Evolutionary conservation across 2,329 filamentous ascomycete species (phyloP).

Genomic region (Paracamarosporium sp.): DNA sequence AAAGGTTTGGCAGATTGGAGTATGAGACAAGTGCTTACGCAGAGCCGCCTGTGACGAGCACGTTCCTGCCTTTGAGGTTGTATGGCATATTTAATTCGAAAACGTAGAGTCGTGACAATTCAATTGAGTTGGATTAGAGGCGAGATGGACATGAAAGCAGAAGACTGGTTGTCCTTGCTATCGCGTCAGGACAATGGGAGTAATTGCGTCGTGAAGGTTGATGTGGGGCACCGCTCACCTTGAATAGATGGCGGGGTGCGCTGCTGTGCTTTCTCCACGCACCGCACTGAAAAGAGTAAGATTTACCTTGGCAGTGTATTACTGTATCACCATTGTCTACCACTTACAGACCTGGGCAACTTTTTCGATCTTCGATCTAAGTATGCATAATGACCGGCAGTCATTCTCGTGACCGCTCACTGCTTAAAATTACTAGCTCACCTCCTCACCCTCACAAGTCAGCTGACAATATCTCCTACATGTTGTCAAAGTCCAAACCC

Average conservation of each 20-base stretch:
- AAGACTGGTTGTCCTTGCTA: not conserved
- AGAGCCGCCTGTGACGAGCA: conserved; percentile 70
- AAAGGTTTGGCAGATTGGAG: not conserved
- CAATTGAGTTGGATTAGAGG: not conserved
- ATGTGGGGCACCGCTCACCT: conserved; percentile 4
- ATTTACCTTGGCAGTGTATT: not conserved
- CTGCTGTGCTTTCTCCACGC: not conserved
- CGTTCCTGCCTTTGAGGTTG: conserved; percentile 65
- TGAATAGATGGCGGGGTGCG: not conserved
- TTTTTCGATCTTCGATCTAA: not conserved
- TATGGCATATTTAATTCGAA: conserved; percentile 63
- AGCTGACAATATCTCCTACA: conserved; percentile 13
- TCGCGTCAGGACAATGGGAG: too few relatives aligned
- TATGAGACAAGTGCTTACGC: conserved; percentile 53
- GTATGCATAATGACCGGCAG: not conserved
- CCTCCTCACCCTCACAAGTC: not conserved
- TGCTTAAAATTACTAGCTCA: too few relatives aligned
- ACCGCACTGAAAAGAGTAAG: not conserved
- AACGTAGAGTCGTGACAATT: not conserved
- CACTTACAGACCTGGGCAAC: not conserved
- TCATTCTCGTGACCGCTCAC: too few relatives aligned
- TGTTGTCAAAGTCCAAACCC: conserved; percentile 51
- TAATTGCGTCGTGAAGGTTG: not conserved
- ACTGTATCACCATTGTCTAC: not conserved
- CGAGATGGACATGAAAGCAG: not conserved